phyloP scores from a whole-genome alignment of 495 filamentous ascomycete species.

The Aspergillus homomorphus region DNA sequence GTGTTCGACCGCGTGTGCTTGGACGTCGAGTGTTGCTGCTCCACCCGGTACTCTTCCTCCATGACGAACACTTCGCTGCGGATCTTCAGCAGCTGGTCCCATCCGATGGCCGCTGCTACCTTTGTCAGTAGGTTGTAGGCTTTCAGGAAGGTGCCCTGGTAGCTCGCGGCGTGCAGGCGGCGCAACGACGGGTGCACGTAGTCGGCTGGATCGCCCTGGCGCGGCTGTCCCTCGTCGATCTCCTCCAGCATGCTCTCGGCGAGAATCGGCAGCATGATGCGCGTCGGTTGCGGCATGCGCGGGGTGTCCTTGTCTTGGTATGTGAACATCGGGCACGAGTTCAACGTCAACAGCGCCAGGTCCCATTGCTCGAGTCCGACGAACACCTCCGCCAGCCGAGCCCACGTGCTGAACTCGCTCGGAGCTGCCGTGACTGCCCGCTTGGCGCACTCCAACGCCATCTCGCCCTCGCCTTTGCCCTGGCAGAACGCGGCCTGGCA shows the following conservation, averaged over 20 bases:
- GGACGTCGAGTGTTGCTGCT: slow-evolving; percentile 69
- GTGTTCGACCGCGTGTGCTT: slow-evolving; percentile 21
- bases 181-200: slow-evolving; percentile 82
- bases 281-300: slow-evolving; percentile 84
- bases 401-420: slow-evolving; percentile 97
- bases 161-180: slow-evolving; percentile 80
- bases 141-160: slow-evolving; percentile 91
- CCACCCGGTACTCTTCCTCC: slow-evolving; percentile 95
- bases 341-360: slow-evolving; percentile 86
- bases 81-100: slow-evolving; percentile 91
- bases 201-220: slow-evolving; percentile 66
- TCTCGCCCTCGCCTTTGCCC: slow-evolving; percentile 76
- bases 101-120: slow-evolving; percentile 91
- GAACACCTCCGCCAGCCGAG: slow-evolving; percentile 87
- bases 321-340: slow-evolving; percentile 99
- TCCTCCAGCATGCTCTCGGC: slow-evolving; percentile 92
- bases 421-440: slow-evolving; percentile 90
- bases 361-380: slow-evolving; percentile 93
- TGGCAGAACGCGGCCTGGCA: slow-evolving; percentile 91
- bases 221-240: slow-evolving; percentile 84
- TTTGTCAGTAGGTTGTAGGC: slow-evolving; percentile 93
- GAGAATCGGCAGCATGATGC: slow-evolving; percentile 80
- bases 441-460: slow-evolving; percentile 91
- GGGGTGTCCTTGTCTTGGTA: slow-evolving; percentile 98
- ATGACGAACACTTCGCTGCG: slow-evolving; percentile 97